A percentile compares a stretch with the other conserved stretches of the same genome.
These are phyloP conservation scores for Eucalyptus cladocalyx DNA, from an alignment of 345 rosid genomes.

Conservation along the genomic window DNA sequence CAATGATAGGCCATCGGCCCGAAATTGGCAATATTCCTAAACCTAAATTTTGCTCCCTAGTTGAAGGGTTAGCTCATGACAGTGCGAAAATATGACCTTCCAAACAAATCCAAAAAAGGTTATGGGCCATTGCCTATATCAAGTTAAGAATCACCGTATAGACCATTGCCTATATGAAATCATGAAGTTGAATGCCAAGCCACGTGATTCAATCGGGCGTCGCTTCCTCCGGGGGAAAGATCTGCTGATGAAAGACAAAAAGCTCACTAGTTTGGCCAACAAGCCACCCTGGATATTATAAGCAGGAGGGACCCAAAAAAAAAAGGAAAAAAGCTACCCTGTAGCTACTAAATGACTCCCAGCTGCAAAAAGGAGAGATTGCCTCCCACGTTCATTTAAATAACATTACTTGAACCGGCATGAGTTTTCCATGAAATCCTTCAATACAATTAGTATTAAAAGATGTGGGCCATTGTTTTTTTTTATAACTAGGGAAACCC, in stretches of 20 bases:
- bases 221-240: background rate
- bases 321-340: background rate
- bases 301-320: background rate
- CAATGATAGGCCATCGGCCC: fast-evolving
- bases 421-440: background rate
- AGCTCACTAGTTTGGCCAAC: background rate
- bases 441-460: background rate
- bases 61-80: too few species aligned
- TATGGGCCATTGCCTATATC: background rate
- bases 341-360: background rate
- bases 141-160: background rate
- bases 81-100: background rate
- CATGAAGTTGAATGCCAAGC: background rate
- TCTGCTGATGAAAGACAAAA: background rate
- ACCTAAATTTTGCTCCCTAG: too few species aligned
- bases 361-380: background rate
- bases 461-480: background rate
- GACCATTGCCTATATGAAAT: too few species aligned
- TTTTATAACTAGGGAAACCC: too few species aligned
- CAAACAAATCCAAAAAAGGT: background rate
- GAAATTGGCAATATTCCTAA: fast-evolving
- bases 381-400: background rate
- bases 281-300: background rate
- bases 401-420: background rate
- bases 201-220: background rate